These are phyloP conservation scores for Phytophthora pisi DNA, from an alignment of 352 stramenopile species.

Conservation along the genomic window DNA sequence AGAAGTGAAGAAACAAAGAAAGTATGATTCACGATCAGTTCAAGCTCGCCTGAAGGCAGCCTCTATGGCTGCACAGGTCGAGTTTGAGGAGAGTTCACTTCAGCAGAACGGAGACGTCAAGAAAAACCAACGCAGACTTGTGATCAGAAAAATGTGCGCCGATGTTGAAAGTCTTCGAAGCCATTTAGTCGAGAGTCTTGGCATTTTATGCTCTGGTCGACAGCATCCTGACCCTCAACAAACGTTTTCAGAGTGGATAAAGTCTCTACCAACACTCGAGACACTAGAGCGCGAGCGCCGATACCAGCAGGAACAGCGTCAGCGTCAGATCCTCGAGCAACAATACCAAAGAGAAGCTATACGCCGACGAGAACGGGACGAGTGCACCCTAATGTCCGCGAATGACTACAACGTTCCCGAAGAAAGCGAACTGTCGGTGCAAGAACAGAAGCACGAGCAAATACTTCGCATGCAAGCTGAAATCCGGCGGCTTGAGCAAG, in stretches of 20 bases:
- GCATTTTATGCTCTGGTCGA: slow-evolving; percentile 45
- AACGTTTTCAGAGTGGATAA: slow-evolving; percentile 56
- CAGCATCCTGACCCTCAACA: slow-evolving; percentile 48
- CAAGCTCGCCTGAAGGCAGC: slow-evolving; percentile 16
- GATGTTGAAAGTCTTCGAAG: slow-evolving; percentile 40
- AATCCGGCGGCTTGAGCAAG: slow-evolving; percentile 31
- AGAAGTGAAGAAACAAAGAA: not conserved
- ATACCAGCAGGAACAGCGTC: slow-evolving; percentile 41
- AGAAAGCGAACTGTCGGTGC: slow-evolving; percentile 33
- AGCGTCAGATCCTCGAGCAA: slow-evolving; percentile 48
- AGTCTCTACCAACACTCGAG: slow-evolving; percentile 60
- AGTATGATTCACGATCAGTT: slow-evolving; percentile 8
- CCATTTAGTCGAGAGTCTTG: slow-evolving; percentile 41
- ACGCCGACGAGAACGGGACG: slow-evolving; percentile 44
- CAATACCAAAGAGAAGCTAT: slow-evolving; percentile 52
- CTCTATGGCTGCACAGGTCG: slow-evolving; percentile 9
- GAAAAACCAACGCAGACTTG: slow-evolving; percentile 28
- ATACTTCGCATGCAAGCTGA: slow-evolving; percentile 36
- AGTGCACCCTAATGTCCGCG: slow-evolving; percentile 42
- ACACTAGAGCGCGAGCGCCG: slow-evolving; percentile 44
- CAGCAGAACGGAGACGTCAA: slow-evolving; percentile 5
- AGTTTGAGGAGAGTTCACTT: slow-evolving; percentile 4
- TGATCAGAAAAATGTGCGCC: slow-evolving; percentile 27
- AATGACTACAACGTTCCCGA: slow-evolving; percentile 50
- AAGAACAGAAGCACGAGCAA: slow-evolving; percentile 40